A percentile compares a stretch with the other conserved stretches of the same genome.
Evolutionary conservation across 202 grass and related monocot genomes (phyloP).

Genomic region (Cymbopogon flexuosus): DNA sequence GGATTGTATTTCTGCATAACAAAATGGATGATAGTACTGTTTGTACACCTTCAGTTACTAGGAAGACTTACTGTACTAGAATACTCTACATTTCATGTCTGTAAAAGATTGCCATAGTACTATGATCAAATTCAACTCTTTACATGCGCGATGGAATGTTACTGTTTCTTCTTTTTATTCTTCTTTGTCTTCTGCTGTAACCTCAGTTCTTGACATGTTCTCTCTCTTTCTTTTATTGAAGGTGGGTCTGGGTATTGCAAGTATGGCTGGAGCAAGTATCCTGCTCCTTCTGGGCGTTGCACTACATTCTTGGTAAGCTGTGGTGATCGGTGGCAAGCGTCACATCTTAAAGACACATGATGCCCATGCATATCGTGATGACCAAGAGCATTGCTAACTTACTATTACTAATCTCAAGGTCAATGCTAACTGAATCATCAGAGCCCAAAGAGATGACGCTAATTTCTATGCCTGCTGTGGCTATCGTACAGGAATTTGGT

Average conservation of each 20-base stretch:
- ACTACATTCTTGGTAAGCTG: slow-evolving; percentile 75
- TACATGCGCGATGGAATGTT: not conserved
- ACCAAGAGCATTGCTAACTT: not conserved
- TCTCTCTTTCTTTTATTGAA: slow-evolving; percentile 40
- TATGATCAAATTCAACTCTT: not conserved
- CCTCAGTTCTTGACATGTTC: not conserved
- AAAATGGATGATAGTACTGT: not conserved
- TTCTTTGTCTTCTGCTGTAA: not conserved
- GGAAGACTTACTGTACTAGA: not conserved
- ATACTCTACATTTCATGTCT: not conserved
- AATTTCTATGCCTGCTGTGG: slow-evolving; percentile 24
- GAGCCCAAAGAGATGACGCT: not conserved
- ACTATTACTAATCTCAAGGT: slow-evolving; percentile 15
- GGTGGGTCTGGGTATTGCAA: slow-evolving; percentile 98
- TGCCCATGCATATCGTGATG: not conserved
- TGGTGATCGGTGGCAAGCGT: not conserved
- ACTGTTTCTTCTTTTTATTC: not conserved
- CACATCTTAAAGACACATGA: not conserved
- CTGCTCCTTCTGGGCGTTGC: slow-evolving; percentile 84
- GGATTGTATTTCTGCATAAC: not conserved
- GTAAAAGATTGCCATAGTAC: not conserved
- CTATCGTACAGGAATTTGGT: slow-evolving; percentile 75
- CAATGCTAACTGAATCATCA: not conserved
- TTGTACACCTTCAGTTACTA: not conserved
- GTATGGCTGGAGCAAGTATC: slow-evolving; percentile 96